Conservation (phyloP, 768 basidiomycete species). For the Lepiota subincarnata region DNA sequence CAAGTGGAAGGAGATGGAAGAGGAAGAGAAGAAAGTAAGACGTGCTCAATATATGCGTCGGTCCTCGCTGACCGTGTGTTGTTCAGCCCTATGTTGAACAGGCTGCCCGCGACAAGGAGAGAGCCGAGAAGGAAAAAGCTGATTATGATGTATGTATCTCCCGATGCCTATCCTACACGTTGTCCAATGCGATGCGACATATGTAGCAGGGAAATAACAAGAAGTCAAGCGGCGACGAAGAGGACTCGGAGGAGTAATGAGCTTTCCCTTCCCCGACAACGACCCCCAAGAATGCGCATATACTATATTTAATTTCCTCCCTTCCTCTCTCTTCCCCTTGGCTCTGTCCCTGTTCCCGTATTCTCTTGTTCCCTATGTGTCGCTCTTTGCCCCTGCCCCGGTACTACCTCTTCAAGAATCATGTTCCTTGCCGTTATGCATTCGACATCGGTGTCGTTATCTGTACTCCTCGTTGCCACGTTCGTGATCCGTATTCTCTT, state of each 20-base stretch:
- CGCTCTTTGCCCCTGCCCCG: conserved; percentile 3
- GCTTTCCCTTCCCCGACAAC: neutral
- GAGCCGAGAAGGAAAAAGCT: conserved; percentile 79
- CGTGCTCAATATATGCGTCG: neutral
- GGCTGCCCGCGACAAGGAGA: conserved; percentile 81
- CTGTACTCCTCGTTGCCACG: neutral
- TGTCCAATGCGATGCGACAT: neutral
- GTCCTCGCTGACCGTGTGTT: conserved; percentile 11
- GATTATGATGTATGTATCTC: conserved; percentile 34
- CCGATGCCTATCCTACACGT: neutral
- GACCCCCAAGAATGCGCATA: conserved; percentile 1
- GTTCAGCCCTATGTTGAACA: conserved; percentile 81
- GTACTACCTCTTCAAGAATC: conserved; percentile 1
- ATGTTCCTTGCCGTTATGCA: neutral
- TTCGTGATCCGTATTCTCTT: neutral
- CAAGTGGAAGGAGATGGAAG: conserved; percentile 95
- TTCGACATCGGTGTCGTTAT: conserved; percentile 3
- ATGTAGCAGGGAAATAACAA: neutral
- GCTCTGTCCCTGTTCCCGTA: neutral
- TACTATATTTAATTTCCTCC: conserved; percentile 9
- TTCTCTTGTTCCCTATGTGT: conserved; percentile 1
- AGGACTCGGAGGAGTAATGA: conserved; percentile 27
- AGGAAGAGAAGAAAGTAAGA: conserved; percentile 85
- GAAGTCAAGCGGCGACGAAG: conserved; percentile 26
- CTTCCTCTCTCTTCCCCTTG: neutral